Evolutionary conservation across 331 rosid genomes (phyloP), one percentile per base, ranked within the genome.

Genomic region (Pyrus hybrid): DNA sequence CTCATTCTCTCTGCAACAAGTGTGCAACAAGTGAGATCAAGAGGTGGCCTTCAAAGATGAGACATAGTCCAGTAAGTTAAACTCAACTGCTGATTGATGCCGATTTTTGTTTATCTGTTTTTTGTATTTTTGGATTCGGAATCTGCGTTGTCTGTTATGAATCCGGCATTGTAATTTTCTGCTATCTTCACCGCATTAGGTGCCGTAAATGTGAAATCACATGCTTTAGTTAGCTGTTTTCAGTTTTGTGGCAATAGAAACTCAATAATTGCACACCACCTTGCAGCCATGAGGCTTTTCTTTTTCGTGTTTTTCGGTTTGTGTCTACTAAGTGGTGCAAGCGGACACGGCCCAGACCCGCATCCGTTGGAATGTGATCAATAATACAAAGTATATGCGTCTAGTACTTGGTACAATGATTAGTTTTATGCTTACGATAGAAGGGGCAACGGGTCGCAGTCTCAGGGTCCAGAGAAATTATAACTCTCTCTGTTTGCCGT

Each of bases 401-500:
- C 53, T 30, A 9, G 2, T 75, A 20, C n/a, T n/a, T 21, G 73
- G 5, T 43, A 4, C 23, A 43, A 21, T 68, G 13, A 41, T 68
- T 25, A 3, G n/a, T 2, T 21, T 13, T 35, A 17, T 12, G 9
- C 61, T 56, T 56, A 56, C 12, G 37, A 35, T n/a, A 13, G 56
- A 25, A 13, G 33, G 21, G 37, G 67, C 67, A 63, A 43, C 4
- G 22, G 7, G 68, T 63, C 43, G 17, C 68, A 3, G 20, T 72
- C 76, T 35, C 58, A 60, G 76, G 76, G 43, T 60, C 76, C 41
- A 72, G 28, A 41, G 43, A 58, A 23, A 60, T 61, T 51, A 73
- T 37, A 4, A 16, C 25, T 6, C 6, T 60, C 68, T 18, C 13
- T 60, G 10, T 4, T 57, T 23, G 56, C 57, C 33, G 3, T 56